These are phyloP conservation scores for Metarhizium rileyi DNA, from an alignment of 2,329 filamentous ascomycete genomes.

Conservation along the genomic window DNA sequence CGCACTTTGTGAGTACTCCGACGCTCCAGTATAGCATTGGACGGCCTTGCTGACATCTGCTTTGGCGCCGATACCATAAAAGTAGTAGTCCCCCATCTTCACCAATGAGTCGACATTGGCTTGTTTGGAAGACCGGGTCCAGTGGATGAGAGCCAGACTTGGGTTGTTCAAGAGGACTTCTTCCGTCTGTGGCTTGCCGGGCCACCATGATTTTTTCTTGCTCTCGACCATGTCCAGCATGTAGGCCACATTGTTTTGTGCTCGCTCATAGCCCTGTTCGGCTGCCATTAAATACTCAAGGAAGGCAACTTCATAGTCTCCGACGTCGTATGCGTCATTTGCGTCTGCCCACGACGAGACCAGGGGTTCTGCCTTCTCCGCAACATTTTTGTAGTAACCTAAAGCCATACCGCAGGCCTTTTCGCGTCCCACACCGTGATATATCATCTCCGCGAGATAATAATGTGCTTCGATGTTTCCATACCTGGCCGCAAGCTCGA, in stretches of 20 bases:
- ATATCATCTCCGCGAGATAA: constrained; percentile 80
- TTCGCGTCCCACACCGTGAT: constrained; percentile 71
- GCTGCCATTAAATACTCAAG: constrained; percentile 78
- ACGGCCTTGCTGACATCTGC: constrained; percentile 76
- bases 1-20: constrained; percentile 82
- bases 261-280: constrained; percentile 84
- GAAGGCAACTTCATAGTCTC: constrained; percentile 71
- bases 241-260: constrained; percentile 83
- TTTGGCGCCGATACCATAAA: constrained; percentile 66
- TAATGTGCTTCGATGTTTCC: constrained; percentile 84
- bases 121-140: constrained; percentile 89
- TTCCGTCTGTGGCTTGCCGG: constrained; percentile 31
- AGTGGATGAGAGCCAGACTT: constrained; percentile 73
- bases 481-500: constrained; percentile 75
- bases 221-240: constrained; percentile 68
- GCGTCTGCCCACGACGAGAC: constrained; percentile 76
- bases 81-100: constrained; percentile 98
- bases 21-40: constrained; percentile 83
- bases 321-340: constrained; percentile 69
- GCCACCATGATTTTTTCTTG: constrained; percentile 28
- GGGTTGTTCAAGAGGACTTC: constrained; percentile 40
- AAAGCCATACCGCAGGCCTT: constrained; percentile 68
- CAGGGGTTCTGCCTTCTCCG: constrained; percentile 61
- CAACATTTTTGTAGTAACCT: constrained; percentile 73
- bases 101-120: constrained; percentile 87